These are phyloP conservation scores for Cyberlindnera euphorbiiphila DNA, from an alignment of 805 yeast species.

Conservation along the genomic window DNA sequence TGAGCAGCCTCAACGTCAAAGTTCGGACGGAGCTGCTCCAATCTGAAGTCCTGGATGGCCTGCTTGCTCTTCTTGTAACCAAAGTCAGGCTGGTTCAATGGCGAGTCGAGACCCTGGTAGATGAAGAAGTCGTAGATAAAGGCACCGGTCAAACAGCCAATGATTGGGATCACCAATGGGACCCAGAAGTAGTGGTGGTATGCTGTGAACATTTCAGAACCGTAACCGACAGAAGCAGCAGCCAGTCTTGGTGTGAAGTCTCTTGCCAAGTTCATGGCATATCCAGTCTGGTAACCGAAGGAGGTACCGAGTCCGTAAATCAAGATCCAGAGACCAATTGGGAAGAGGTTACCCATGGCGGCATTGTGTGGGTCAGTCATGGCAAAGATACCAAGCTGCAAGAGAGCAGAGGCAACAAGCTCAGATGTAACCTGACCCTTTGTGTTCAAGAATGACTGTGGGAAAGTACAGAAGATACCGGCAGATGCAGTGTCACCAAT, in stretches of 20 bases:
- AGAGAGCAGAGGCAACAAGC: conserved; percentile 40
- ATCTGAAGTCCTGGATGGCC: conserved; percentile 19
- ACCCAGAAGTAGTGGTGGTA: conserved; percentile 50
- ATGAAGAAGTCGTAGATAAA: conserved; percentile 47
- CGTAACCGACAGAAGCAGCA: conserved; percentile 44
- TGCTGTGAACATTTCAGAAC: conserved; percentile 35
- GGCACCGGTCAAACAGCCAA: conserved; percentile 48
- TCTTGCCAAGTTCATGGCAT: conserved; percentile 52
- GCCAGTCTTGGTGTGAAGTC: conserved; percentile 54
- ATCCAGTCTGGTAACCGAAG: conserved; percentile 50
- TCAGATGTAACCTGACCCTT: conserved; percentile 47
- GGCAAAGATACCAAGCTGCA: conserved; percentile 45
- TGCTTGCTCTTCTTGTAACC: conserved; percentile 21
- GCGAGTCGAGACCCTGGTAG: conserved; percentile 50
- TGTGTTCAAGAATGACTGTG: conserved; percentile 36
- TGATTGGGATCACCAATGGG: conserved; percentile 46
- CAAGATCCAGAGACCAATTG: conserved; percentile 43
- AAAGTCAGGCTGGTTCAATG: conserved; percentile 41
- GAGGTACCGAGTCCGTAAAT: conserved; percentile 45
- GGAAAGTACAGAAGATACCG: conserved; percentile 44
- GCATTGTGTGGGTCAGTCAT: conserved; percentile 49
- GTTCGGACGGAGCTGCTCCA: conserved; percentile 24
- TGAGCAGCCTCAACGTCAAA: conserved; percentile 14
- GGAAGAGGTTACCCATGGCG: conserved; percentile 43
- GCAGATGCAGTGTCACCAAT: conserved; percentile 33